These are phyloP conservation scores for Fusarium siculi DNA, from an alignment of 2,329 filamentous ascomycete species.

Conservation along the genomic window DNA sequence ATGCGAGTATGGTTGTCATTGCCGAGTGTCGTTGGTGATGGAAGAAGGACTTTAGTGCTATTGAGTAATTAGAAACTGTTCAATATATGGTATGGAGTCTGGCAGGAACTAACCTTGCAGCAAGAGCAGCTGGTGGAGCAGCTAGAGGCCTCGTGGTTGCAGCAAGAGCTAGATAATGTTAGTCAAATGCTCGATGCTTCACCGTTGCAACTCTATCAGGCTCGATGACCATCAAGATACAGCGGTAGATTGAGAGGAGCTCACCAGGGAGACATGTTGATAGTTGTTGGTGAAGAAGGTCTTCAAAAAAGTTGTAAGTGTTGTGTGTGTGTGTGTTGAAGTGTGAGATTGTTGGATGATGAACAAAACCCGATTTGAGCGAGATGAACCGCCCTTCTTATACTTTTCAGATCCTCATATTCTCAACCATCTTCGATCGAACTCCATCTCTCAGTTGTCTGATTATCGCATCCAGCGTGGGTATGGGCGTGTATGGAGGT, in stretches of 20 bases:
- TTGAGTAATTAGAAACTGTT: constrained; percentile 14
- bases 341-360: constrained; percentile 40
- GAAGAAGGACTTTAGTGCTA: constrained; percentile 43
- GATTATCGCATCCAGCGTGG: constrained; percentile 40
- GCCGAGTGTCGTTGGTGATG: constrained; percentile 27
- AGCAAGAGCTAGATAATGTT: constrained; percentile 34
- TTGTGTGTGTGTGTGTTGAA: constrained; percentile 29
- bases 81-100: accelerated
- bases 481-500: constrained; percentile 16
- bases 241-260: not conserved
- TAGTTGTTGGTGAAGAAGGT: constrained; percentile 38
- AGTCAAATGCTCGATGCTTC: not conserved
- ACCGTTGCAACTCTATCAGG: not conserved
- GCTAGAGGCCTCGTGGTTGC: constrained; percentile 36
- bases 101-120: constrained; percentile 36
- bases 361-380: constrained; percentile 27
- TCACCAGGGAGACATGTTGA: constrained; percentile 47
- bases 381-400: constrained; percentile 40
- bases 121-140: constrained; percentile 40
- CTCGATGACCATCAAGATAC: not conserved
- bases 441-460: constrained; percentile 34
- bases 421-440: constrained; percentile 3
- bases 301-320: constrained; percentile 39
- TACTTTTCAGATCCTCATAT: constrained; percentile 27
- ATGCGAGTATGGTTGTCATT: constrained; percentile 2